phyloP scores from a whole-genome alignment of 2,329 filamentous ascomycete species.

The Sporothrix sp. region DNA sequence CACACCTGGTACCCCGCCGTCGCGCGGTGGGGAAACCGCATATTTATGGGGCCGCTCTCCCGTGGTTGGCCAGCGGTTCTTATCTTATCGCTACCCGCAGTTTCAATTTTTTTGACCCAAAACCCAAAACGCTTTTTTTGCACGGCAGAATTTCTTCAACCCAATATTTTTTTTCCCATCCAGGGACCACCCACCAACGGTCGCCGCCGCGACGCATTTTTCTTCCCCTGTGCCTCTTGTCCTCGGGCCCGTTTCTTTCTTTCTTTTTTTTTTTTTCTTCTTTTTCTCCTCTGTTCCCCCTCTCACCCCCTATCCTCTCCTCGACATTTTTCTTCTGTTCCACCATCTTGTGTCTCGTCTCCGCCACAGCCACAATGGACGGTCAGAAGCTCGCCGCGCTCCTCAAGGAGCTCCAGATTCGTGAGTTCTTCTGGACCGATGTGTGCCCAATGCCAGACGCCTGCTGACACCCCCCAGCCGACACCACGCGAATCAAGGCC shows the following conservation, averaged over 20 bases:
- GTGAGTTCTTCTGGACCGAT: conserved; percentile 45
- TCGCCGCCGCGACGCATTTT: not conserved
- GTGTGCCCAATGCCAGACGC: not conserved
- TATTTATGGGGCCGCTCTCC: not conserved
- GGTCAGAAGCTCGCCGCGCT: conserved; percentile 76
- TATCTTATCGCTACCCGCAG: conserved; percentile 6
- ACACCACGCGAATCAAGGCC: conserved; percentile 81
- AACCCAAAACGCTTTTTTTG: not conserved
- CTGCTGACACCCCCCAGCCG: conserved; percentile 45
- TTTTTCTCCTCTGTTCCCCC: not conserved
- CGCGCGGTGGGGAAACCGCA: not conserved
- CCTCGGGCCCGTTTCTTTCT: not conserved
- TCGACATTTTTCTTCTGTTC: not conserved
- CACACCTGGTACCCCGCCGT: conserved; percentile 2
- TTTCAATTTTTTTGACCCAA: not conserved
- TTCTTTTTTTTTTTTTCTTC: not conserved
- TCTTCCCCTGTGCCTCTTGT: not conserved
- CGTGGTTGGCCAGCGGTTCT: conserved; percentile 1
- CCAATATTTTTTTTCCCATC: conserved; percentile 1
- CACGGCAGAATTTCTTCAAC: conserved; percentile 10
- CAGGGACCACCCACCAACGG: not conserved
- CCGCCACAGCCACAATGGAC: conserved; percentile 49
- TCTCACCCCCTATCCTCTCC: not conserved
- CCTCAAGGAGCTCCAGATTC: conserved; percentile 78
- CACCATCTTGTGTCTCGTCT: not conserved